Evolutionary conservation across 305 asterid genomes (phyloP).

Genomic region (Ajuga reptans): DNA sequence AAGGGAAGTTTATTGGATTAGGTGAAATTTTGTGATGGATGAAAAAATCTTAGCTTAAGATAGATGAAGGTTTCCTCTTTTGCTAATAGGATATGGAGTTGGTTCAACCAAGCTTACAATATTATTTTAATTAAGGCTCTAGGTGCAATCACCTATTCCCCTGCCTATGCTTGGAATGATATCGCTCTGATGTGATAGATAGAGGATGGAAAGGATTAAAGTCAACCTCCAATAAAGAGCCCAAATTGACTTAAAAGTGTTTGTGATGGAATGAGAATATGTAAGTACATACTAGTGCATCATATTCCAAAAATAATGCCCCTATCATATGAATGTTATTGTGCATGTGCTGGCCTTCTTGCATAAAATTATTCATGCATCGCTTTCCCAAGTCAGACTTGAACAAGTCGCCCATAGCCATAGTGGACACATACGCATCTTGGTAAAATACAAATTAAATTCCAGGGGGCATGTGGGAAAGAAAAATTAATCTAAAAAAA

Average conservation of each 20-base stretch:
- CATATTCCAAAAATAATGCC: neutral
- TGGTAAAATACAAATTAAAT: slow-evolving; percentile 3
- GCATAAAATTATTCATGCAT: neutral
- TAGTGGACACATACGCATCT: slow-evolving; percentile 10
- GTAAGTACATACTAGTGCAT: neutral
- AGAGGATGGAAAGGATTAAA: neutral
- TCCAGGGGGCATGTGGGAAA: neutral
- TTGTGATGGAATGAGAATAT: neutral
- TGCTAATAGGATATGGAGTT: neutral
- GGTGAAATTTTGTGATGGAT: neutral
- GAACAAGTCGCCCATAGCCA: slow-evolving; percentile 13
- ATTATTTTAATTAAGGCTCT: neutral
- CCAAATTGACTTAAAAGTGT: neutral
- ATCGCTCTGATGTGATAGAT: neutral
- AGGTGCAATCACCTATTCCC: neutral
- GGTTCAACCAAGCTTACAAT: neutral
- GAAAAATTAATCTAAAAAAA: neutral
- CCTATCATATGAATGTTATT: neutral
- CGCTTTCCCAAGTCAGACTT: slow-evolving; percentile 2
- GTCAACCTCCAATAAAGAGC: neutral
- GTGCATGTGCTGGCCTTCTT: slow-evolving; percentile 4
- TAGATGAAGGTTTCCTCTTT: neutral
- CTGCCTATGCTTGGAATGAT: neutral
- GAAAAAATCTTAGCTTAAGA: neutral
- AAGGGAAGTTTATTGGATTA: neutral